These are phyloP conservation scores for Sugiyamaella chiloensis DNA, from an alignment of 805 yeast species.

Conservation along the genomic window DNA sequence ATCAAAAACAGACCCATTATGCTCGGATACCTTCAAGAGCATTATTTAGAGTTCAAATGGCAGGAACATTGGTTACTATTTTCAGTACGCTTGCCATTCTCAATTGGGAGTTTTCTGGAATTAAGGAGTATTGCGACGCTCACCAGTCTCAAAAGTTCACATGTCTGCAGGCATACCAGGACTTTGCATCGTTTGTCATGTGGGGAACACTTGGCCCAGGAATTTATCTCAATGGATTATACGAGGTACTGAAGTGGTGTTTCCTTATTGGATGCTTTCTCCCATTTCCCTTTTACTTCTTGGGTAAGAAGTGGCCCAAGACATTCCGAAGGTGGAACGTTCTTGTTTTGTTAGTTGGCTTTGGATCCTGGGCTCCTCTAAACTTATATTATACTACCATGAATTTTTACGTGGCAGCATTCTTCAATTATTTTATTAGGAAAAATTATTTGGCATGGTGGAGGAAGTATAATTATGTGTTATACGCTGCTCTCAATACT, in stretches of 20 bases:
- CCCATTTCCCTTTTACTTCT: conserved; percentile 36
- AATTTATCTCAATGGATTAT: conserved; percentile 43
- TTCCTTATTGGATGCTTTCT: conserved; percentile 40
- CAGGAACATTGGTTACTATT: conserved; percentile 37
- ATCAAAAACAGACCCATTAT: conserved; percentile 60
- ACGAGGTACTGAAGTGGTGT: conserved; percentile 46
- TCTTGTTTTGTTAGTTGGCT: conserved; percentile 45
- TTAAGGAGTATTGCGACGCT: conserved; percentile 43
- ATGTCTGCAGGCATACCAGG: conserved; percentile 37
- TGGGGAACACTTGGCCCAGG: conserved; percentile 48
- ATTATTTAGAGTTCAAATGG: conserved; percentile 24
- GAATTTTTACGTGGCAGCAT: conserved; percentile 38
- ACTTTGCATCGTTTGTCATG: conserved; percentile 45
- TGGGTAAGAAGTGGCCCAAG: conserved; percentile 38
- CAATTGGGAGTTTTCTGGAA: conserved; percentile 42
- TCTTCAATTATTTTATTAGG: conserved; percentile 45
- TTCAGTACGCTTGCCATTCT: conserved; percentile 45
- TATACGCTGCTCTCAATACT: conserved; percentile 47
- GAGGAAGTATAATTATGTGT: conserved; percentile 49
- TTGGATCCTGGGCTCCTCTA: conserved; percentile 40
- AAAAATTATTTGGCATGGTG: conserved; percentile 46
- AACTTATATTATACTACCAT: conserved; percentile 43
- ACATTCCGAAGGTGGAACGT: conserved; percentile 38
- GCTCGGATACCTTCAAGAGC: conserved; percentile 53
- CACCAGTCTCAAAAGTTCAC: conserved; percentile 44